phyloP scores from a whole-genome alignment of 768 basidiomycete genomes.

The Lepiota venenata region DNA sequence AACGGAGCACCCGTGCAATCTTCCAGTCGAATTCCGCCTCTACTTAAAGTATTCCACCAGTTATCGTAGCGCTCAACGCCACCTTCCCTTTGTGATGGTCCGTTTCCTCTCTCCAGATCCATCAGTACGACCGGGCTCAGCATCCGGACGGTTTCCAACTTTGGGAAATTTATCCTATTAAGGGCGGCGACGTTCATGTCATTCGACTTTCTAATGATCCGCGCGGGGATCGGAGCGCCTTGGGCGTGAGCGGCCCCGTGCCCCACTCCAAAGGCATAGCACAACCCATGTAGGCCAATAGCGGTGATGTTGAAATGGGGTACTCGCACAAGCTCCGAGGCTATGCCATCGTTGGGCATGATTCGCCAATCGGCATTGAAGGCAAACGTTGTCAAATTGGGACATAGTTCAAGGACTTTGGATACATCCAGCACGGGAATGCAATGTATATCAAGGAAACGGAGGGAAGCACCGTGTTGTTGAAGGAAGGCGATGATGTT shows the following conservation, averaged over 20 bases:
- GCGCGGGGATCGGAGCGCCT: conserved; percentile 39
- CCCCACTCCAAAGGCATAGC: conserved; percentile 67
- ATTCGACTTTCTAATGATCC: conserved; percentile 51
- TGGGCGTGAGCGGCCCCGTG: conserved; percentile 38
- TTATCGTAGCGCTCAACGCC: conserved; percentile 59
- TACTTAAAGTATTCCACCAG: conserved; percentile 59
- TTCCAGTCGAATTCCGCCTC: conserved; percentile 56
- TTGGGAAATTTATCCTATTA: conserved; percentile 54
- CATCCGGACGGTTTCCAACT: conserved; percentile 54
- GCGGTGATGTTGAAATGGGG: conserved; percentile 57
- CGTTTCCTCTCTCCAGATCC: conserved; percentile 55
- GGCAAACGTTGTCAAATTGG: conserved; percentile 54
- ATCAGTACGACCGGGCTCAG: conserved; percentile 52
- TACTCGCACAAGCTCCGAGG: conserved; percentile 38
- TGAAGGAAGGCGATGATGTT: conserved; percentile 59
- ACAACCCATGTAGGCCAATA: conserved; percentile 68
- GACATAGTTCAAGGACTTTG: conserved; percentile 60
- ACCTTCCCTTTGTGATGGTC: conserved; percentile 35
- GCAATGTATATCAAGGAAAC: conserved; percentile 64
- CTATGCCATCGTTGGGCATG: conserved; percentile 27
- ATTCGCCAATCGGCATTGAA: conserved; percentile 80
- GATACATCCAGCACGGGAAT: conserved; percentile 55
- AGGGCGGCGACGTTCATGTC: conserved; percentile 63
- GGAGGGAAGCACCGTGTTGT: conserved; percentile 53
- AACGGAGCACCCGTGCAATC: conserved; percentile 71